Percentiles rank a stretch among this genome's conserved stretches.
phyloP scores from a whole-genome alignment of 1,284 basidiomycete species.

The Malassezia pachydermatis region DNA sequence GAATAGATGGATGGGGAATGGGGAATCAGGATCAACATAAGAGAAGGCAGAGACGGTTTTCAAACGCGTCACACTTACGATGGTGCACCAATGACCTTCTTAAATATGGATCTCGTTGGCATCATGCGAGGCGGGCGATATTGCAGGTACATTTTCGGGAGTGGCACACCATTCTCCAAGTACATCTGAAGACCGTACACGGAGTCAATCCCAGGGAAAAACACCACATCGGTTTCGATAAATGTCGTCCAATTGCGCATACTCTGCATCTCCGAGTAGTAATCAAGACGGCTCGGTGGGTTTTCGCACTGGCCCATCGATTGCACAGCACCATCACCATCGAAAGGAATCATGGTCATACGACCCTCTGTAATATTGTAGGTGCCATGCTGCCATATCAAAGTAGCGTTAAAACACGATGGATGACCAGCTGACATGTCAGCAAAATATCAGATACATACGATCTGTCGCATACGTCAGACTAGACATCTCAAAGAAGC shows the following conservation, averaged over 20 bases:
- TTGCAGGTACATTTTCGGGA: constrained; percentile 29
- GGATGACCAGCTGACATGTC: constrained; percentile 21
- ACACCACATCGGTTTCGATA: constrained; percentile 22
- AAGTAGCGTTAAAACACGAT: constrained; percentile 37
- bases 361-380: constrained; percentile 27
- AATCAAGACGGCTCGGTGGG: not conserved
- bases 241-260: constrained; percentile 8
- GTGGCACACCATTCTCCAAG: constrained; percentile 24
- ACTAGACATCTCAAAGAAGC: constrained; percentile 34
- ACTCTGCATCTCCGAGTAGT: constrained; percentile 2
- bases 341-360: constrained; percentile 29
- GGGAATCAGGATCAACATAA: no score
- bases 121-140: constrained; percentile 41
- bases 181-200: constrained; percentile 31
- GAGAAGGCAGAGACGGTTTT: no score
- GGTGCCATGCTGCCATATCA: constrained; percentile 46
- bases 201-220: constrained; percentile 18
- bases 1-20: no score
- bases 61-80: no score
- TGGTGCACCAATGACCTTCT: constrained; percentile 12
- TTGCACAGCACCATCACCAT: constrained; percentile 26
- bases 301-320: constrained; percentile 3
- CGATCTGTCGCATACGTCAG: constrained; percentile 34
- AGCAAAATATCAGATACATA: constrained; percentile 12
- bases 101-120: constrained; percentile 32